Evolutionary conservation across 2,329 filamentous ascomycete genomes (phyloP).

Genomic region (Fusarium duplospermum): DNA sequence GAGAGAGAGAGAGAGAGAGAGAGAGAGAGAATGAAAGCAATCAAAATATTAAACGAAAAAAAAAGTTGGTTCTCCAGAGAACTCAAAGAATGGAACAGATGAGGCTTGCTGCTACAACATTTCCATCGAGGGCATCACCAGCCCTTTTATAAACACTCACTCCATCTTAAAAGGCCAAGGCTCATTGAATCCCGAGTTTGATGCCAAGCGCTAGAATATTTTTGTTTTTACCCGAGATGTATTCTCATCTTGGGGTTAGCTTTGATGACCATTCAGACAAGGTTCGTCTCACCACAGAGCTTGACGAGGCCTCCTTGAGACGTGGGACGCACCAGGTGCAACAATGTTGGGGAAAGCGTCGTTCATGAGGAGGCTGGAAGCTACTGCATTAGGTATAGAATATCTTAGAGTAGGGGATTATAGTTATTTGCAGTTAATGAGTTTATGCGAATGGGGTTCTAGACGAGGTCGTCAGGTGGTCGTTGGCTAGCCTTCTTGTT

Average conservation of each 20-base stretch:
- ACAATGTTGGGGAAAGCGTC: background rate
- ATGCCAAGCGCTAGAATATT: background rate
- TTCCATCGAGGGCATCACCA: constrained; percentile 1
- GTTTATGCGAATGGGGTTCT: background rate
- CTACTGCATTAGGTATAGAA: background rate
- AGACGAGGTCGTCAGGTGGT: background rate
- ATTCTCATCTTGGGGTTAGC: constrained; percentile 3
- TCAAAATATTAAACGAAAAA: background rate
- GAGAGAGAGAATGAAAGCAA: background rate
- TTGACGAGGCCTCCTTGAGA: constrained; percentile 25
- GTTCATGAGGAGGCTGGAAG: background rate
- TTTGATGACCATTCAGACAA: constrained; percentile 12
- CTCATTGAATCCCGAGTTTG: constrained; percentile 3
- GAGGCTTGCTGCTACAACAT: background rate
- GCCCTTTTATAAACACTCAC: constrained; percentile 28
- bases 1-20: background rate
- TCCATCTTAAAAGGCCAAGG: constrained; percentile 12
- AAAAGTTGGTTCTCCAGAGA: background rate
- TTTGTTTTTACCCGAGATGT: background rate
- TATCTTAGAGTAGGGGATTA: background rate
- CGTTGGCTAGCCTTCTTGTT: background rate
- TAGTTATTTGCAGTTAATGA: background rate
- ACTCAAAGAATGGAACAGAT: background rate
- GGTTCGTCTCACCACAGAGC: constrained; percentile 24
- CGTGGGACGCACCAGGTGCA: constrained; percentile 26